Conservation (phyloP, 352 stramenopile genomes). For the Elongisporangium undulatum region DNA sequence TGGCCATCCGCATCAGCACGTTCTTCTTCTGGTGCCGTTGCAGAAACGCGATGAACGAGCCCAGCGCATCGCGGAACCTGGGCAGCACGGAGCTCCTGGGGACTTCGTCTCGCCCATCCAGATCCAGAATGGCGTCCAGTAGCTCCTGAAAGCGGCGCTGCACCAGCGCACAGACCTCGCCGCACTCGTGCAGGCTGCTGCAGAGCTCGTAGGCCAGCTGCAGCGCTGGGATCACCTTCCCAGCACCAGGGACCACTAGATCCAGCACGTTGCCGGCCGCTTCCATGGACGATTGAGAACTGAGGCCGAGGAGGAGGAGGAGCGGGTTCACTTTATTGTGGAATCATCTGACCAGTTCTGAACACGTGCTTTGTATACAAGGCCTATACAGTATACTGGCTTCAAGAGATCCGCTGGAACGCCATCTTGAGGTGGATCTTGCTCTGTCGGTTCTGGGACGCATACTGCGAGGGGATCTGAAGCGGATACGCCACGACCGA, state of each 20-base stretch:
- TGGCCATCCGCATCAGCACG: slow-evolving; percentile 9
- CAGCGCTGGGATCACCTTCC: slow-evolving; percentile 20
- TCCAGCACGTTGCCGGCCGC: slow-evolving; percentile 3
- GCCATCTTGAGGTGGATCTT: background rate
- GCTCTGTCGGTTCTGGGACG: background rate
- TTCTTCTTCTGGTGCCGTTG: slow-evolving; percentile 16
- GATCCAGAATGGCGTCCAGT: slow-evolving; percentile 28
- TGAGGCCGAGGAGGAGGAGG: too few relatives aligned
- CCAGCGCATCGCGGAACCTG: slow-evolving; percentile 27
- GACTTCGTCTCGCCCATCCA: slow-evolving; percentile 25
- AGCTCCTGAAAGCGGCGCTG: slow-evolving; percentile 21
- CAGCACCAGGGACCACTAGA: slow-evolving; percentile 31
- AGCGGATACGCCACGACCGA: background rate
- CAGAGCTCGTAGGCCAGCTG: slow-evolving; percentile 19
- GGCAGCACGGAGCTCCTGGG: slow-evolving; percentile 28
- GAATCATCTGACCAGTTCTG: too few relatives aligned
- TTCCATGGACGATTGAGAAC: background rate
- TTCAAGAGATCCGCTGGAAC: too few relatives aligned
- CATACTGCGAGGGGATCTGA: background rate
- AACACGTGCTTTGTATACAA: too few relatives aligned
- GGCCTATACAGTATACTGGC: too few relatives aligned
- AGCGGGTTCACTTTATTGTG: too few relatives aligned
- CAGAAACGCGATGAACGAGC: slow-evolving; percentile 22
- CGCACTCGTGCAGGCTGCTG: slow-evolving; percentile 19
- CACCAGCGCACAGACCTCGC: slow-evolving; percentile 13